A percentile compares a stretch with the other conserved stretches of the same genome.
These are phyloP conservation scores for Boehmeria nivea DNA, from an alignment of 306 rosid genomes.

Conservation along the genomic window DNA sequence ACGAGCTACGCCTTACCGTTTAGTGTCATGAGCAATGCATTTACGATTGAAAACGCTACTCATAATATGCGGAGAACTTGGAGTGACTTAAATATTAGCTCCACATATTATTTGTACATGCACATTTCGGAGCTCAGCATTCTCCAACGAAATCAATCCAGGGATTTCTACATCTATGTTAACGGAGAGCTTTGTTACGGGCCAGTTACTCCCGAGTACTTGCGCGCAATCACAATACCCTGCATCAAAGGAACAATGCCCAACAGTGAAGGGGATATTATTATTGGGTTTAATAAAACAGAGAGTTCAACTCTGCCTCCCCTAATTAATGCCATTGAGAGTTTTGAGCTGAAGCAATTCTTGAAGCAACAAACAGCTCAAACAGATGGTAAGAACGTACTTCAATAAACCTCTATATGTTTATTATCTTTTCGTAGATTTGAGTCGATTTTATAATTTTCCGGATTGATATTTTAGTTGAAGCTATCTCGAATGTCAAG, in stretches of 20 bases:
- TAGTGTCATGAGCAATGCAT: background rate
- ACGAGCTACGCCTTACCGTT: background rate
- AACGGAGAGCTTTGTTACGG: constrained; percentile 16
- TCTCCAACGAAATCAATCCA: constrained; percentile 28
- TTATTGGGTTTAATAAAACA: constrained; percentile 9
- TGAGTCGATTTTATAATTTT: no score
- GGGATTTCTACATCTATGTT: constrained; percentile 25
- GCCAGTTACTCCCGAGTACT: constrained; percentile 10
- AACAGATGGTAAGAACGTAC: constrained; percentile 42
- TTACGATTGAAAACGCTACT: no score
- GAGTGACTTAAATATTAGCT: background rate
- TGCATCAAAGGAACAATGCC: background rate
- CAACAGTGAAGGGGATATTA: background rate
- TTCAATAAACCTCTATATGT: no score
- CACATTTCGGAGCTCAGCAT: constrained; percentile 39
- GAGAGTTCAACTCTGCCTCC: constrained; percentile 41
- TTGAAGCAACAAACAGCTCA: constrained; percentile 26
- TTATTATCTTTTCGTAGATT: no score
- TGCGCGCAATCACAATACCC: no score
- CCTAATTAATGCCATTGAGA: constrained; percentile 49
- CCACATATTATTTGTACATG: constrained; percentile 25
- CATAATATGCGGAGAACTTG: constrained; percentile 1
- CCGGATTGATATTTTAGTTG: constrained; percentile 16
- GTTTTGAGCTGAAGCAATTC: constrained; percentile 32
- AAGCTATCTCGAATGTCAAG: constrained; percentile 32